Percentiles rank a stretch among this genome's conserved stretches.
phyloP scores from a whole-genome alignment of 2,329 filamentous ascomycete genomes.

The Claviceps quebecensis region DNA sequence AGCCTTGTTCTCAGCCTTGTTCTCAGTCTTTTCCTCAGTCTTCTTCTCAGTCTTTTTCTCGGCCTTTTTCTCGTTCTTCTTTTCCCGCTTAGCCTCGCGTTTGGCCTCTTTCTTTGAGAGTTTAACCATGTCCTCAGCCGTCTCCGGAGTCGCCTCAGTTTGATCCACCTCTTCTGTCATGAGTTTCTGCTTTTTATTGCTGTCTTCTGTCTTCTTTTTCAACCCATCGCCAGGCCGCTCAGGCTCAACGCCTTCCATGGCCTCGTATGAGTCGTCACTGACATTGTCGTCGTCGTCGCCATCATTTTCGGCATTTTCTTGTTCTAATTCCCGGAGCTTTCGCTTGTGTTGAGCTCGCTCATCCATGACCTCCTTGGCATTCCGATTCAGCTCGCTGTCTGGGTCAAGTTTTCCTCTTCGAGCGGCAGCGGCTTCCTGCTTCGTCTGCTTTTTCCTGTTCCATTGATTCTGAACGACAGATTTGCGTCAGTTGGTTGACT shows the following conservation, averaged over 20 bases:
- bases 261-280: slow-evolving; percentile 27
- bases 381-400: slow-evolving; percentile 64
- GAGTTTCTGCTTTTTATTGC: slow-evolving; percentile 43
- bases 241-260: slow-evolving; percentile 38
- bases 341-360: slow-evolving; percentile 65
- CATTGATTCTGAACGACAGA: slow-evolving; percentile 60
- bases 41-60: slow-evolving; percentile 19
- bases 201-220: slow-evolving; percentile 30
- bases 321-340: slow-evolving; percentile 54
- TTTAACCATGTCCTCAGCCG: slow-evolving; percentile 35
- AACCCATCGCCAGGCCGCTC: slow-evolving; percentile 53
- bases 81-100: slow-evolving; percentile 20
- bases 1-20: slow-evolving; percentile 1
- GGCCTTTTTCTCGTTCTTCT: slow-evolving; percentile 29
- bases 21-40: slow-evolving; percentile 15
- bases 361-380: slow-evolving; percentile 84
- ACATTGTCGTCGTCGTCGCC: slow-evolving; percentile 29
- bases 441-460: slow-evolving; percentile 88
- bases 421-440: slow-evolving; percentile 69
- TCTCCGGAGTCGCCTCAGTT: slow-evolving; percentile 14
- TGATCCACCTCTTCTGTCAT: slow-evolving; percentile 15
- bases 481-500: not conserved
- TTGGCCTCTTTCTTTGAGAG: slow-evolving; percentile 40
- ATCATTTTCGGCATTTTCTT: slow-evolving; percentile 26
- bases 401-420: slow-evolving; percentile 85